Evolutionary conservation across 345 rosid species (phyloP), one percentile per base, ranked within the genome.

Genomic region (rapeseed (Brassica napus)): DNA sequence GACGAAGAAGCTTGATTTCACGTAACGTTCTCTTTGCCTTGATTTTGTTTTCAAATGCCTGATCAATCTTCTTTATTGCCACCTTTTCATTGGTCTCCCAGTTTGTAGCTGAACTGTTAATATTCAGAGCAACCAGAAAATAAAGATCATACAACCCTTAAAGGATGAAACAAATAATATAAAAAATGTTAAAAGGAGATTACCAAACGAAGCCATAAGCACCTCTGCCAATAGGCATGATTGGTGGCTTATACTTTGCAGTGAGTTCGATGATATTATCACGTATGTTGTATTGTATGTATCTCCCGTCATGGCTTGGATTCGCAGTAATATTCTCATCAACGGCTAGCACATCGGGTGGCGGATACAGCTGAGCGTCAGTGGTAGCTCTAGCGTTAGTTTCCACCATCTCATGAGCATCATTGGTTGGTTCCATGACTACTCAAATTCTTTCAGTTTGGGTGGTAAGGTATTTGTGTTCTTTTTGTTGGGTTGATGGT

Each of bases 1-100:
- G 98, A 28, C 98, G 90, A 81, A 94, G 98, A 66, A 94, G 84
- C 90, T 91, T 94, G 91, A 92, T 92, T 88, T 92, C 98, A 1
- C 98, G 97, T 35, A 94, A 95, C 5, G 97, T 90, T 86, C 97
- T 90, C 89, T 94, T 94, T 10, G 97, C 98, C 23, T 86, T 92
- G 32, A 90, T 86, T 63, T 77, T 84, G 86, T 94, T 89, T 49
- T 91, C 95, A 59, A 91, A 92, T 4, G 95, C 93, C 83, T 89
- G 86, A 4, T 86, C 83, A 32, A 93, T 91, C 87, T 95, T 95
- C 91, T 93, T 95, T 63, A 95, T 78, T 0, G 98, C 98, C 42
- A 95, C 94, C 8, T 84, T 85, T 80, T 93, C 99, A 21, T 82
- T 87, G 8, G 92, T 93, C 84, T 95, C 94, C 8, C 90, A 90